These are phyloP conservation scores for Gynandropsis gynandra DNA, from an alignment of 345 rosid species.

Conservation along the genomic window DNA sequence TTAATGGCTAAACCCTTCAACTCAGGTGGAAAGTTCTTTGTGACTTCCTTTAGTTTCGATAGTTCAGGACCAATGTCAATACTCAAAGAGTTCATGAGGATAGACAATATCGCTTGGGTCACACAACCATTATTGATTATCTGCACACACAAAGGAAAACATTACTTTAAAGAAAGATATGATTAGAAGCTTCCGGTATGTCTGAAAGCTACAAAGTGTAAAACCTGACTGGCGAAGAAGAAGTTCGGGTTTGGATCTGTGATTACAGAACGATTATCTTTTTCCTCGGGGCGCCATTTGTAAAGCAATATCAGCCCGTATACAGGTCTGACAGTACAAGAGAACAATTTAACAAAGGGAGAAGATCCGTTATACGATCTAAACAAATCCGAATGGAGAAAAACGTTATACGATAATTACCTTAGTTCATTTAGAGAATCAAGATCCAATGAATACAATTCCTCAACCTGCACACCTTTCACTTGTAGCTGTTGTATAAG, in stretches of 20 bases:
- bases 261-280: slow-evolving; percentile 27
- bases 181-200: not conserved
- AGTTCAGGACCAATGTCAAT: slow-evolving; percentile 25
- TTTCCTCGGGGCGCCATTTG: slow-evolving; percentile 35
- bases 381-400: not conserved
- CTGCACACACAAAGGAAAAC: slow-evolving; percentile 14
- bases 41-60: slow-evolving; percentile 24
- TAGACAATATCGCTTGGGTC: slow-evolving; percentile 24
- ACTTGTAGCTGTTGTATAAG: slow-evolving; percentile 33
- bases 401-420: slow-evolving; percentile 1
- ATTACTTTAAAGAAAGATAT: not conserved
- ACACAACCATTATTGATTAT: slow-evolving; percentile 32
- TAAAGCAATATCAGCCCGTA: slow-evolving; percentile 31
- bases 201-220: not conserved
- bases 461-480: slow-evolving; percentile 31
- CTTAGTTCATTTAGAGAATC: slow-evolving; percentile 20
- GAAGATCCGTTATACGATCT: not conserved
- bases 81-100: slow-evolving; percentile 28
- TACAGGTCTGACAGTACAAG: slow-evolving; percentile 28
- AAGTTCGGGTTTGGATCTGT: slow-evolving; percentile 30
- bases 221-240: slow-evolving; percentile 33
- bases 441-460: slow-evolving; percentile 26
- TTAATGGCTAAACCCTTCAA: slow-evolving; percentile 32
- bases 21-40: slow-evolving; percentile 33
- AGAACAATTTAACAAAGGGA: not conserved